A percentile compares a stretch with the other conserved stretches of the same genome.
Conservation (phyloP, 768 basidiomycete genomes). For the Amanita exitialis region DNA sequence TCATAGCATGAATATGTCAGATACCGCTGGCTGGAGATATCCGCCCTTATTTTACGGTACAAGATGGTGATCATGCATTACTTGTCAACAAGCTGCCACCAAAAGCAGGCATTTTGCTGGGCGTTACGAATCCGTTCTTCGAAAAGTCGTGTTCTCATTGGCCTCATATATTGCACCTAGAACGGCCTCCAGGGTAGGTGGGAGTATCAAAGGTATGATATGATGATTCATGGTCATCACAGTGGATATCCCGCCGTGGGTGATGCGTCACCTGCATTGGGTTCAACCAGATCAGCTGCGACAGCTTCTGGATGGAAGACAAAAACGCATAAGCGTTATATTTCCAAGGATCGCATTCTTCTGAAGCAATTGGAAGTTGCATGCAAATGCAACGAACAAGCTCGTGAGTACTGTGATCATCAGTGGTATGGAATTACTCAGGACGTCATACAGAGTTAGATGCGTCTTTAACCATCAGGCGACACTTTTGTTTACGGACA, state of each 20-base stretch:
- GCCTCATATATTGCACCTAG: constrained; percentile 75
- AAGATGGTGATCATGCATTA: constrained; percentile 71
- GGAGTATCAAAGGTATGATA: background rate
- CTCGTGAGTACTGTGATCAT: constrained; percentile 33
- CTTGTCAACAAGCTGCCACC: constrained; percentile 81
- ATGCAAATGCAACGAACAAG: constrained; percentile 32
- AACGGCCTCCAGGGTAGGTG: constrained; percentile 35
- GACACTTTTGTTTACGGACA: constrained; percentile 80
- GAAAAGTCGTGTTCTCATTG: constrained; percentile 73
- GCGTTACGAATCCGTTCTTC: constrained; percentile 86
- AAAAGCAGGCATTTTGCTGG: constrained; percentile 63
- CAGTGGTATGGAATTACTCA: background rate
- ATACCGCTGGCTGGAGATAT: constrained; percentile 79
- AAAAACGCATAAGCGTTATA: constrained; percentile 70
- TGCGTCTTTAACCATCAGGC: constrained; percentile 56
- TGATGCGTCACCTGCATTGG: constrained; percentile 1
- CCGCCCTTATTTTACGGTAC: constrained; percentile 94
- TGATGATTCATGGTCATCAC: background rate
- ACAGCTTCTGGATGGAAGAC: constrained; percentile 70
- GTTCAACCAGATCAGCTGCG: constrained; percentile 22
- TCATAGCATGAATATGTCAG: constrained; percentile 23
- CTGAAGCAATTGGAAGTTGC: constrained; percentile 67
- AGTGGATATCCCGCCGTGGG: constrained; percentile 9
- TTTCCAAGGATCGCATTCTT: constrained; percentile 72
- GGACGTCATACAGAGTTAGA: constrained; percentile 35